These are phyloP conservation scores for Acer yangbiense DNA, from an alignment of 345 rosid species.

Conservation along the genomic window DNA sequence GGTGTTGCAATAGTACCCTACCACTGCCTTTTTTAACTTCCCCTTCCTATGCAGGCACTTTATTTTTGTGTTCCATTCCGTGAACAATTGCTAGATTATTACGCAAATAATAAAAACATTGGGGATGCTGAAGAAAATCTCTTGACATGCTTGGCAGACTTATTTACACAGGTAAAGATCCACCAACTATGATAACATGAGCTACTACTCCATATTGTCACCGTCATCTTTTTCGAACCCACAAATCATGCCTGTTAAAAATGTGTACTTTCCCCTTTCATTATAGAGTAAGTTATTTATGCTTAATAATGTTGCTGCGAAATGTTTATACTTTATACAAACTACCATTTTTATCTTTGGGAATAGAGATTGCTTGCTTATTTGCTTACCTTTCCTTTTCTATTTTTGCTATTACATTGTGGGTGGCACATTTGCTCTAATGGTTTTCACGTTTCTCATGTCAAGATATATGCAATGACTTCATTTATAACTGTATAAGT, in stretches of 20 bases:
- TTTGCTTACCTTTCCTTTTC: background rate
- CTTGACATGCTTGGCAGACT: constrained; percentile 93
- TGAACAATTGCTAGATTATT: constrained; percentile 96
- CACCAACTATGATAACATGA: background rate
- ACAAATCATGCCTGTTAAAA: background rate
- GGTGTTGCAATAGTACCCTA: background rate
- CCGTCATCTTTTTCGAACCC: background rate
- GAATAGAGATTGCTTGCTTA: background rate
- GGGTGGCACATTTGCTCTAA: background rate
- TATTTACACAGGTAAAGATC: constrained; percentile 78
- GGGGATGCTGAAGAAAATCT: constrained; percentile 95
- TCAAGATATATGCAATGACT: background rate
- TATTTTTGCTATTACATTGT: background rate
- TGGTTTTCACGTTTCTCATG: background rate
- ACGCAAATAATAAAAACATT: constrained; percentile 62
- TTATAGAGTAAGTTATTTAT: background rate
- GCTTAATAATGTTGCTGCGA: background rate
- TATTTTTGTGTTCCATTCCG: constrained; percentile 98
- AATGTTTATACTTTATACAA: background rate
- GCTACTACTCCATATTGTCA: background rate
- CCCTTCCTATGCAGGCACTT: constrained; percentile 71
- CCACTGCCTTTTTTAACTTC: background rate
- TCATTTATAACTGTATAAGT: background rate
- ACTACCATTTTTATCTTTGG: background rate
- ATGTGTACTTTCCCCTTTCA: background rate